These are phyloP conservation scores for Xylariaceae sp. DNA, from an alignment of 2,329 filamentous ascomycete species.

Conservation along the genomic window DNA sequence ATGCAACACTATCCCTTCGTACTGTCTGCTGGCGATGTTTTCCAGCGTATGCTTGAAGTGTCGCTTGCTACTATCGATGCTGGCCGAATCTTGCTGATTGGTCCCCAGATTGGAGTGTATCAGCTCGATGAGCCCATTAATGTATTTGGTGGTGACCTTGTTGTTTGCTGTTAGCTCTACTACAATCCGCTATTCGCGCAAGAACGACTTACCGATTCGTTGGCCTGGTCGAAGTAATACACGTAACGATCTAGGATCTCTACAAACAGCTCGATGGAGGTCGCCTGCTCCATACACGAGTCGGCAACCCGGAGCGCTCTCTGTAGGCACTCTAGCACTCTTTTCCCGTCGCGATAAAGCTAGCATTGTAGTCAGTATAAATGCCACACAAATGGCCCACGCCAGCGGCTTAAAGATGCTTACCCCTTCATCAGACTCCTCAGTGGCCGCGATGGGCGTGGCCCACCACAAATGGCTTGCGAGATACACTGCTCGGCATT, in stretches of 20 bases:
- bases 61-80: constrained; percentile 83
- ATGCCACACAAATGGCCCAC: not conserved
- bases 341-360: constrained; percentile 96
- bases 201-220: constrained; percentile 69
- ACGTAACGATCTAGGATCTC: constrained; percentile 98
- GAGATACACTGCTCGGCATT: constrained; percentile 93
- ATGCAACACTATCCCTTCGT: constrained; percentile 83
- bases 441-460: constrained; percentile 72
- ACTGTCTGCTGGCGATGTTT: constrained; percentile 87
- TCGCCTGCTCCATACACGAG: constrained; percentile 97
- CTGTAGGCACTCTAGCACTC: constrained; percentile 93
- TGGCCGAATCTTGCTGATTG: constrained; percentile 76
- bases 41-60: constrained; percentile 95
- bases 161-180: constrained; percentile 7
- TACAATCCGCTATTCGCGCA: not conserved
- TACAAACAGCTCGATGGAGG: constrained; percentile 96
- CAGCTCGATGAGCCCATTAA: constrained; percentile 96
- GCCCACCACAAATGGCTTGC: constrained; percentile 99
- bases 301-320: constrained; percentile 93
- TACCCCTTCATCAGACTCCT: constrained; percentile 68
- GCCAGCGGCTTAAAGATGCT: not conserved
- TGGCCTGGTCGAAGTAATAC: constrained; percentile 99
- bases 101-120: constrained; percentile 94
- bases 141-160: constrained; percentile 87
- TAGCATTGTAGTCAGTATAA: constrained; percentile 33